Evolutionary conservation across 2,329 filamentous ascomycete genomes (phyloP).

Genomic region (Colletotrichum godetiae): DNA sequence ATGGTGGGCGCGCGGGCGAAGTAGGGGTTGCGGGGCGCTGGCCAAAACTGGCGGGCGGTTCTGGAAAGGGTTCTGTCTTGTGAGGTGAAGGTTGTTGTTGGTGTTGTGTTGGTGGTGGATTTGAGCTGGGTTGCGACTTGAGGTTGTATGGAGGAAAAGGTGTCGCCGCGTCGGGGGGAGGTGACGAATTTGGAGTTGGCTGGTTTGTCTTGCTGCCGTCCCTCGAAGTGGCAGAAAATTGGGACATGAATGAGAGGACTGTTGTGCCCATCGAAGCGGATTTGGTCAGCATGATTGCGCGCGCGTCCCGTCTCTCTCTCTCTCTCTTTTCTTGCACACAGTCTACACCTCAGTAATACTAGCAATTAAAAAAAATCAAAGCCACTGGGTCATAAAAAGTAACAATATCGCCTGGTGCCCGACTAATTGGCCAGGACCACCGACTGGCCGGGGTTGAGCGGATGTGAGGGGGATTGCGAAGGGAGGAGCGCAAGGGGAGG

Average conservation of each 20-base stretch:
- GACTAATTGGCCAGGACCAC: constrained; percentile 32
- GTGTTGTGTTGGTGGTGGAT: constrained; percentile 17
- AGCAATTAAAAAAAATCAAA: neutral
- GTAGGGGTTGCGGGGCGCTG: constrained; percentile 51
- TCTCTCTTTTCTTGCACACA: too few species aligned
- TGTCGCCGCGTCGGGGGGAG: constrained; percentile 48
- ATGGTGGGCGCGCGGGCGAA: constrained; percentile 38
- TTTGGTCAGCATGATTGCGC: constrained; percentile 33
- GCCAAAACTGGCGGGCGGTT: constrained; percentile 28
- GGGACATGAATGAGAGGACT: constrained; percentile 93
- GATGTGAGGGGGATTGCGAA: neutral
- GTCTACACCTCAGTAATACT: too few species aligned
- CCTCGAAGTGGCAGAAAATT: constrained; percentile 68
- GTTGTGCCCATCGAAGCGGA: constrained; percentile 36
- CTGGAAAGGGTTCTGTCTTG: constrained; percentile 31
- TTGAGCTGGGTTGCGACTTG: constrained; percentile 22
- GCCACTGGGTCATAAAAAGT: constrained; percentile 1
- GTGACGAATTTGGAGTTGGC: constrained; percentile 58
- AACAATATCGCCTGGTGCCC: constrained; percentile 29
- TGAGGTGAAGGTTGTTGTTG: constrained; percentile 10
- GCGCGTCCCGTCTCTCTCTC: neutral
- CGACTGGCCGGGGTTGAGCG: constrained; percentile 2
- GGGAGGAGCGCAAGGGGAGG: neutral
- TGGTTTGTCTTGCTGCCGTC: constrained; percentile 48
- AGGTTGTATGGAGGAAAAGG: constrained; percentile 38